Evolutionary conservation across 495 filamentous ascomycete genomes (phyloP), one percentile per base, ranked within the genome.

Genomic region (Aspergillus haitiensis): DNA sequence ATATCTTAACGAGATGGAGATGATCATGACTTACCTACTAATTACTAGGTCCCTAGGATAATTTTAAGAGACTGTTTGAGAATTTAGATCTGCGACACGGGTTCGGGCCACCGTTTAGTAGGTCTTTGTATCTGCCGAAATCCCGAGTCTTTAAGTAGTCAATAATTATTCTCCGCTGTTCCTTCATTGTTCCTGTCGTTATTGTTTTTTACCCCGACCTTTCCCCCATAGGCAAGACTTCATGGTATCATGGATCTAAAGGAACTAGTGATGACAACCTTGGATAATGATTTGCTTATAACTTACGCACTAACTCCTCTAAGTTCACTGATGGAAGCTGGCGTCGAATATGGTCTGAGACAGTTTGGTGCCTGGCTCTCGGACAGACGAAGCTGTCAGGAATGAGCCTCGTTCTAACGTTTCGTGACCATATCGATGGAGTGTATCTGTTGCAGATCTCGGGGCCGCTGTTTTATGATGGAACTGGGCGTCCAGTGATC

Each of bases 401-500:
- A 47, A 47, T 18, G n/a, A 47, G 44, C 44, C 37, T 40, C 35
- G 45, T 12, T 32, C 45, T 34, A 7, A 52, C 10, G 45, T 57
- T 53, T 56, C 45, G 15, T 21, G 44, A 47, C n/a, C 44, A 47
- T 8, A 46, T 5, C n/a, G 8, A 9, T 47, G 45, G 16, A 39
- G 34, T 54, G 39, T 35, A 56, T 50, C 34, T 32, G 36, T 33
- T 50, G 55, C 49, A 57, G 60, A 58, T 62, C 60, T 7, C 40
- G 44, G 31, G 47, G 40, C 54, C 60, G 40, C 39, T 42, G 60
- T 58, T 58, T 56, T 34, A 61, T 27, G 39, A 37, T 15, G 44
- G 11, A 47, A 47, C 16, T 47, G 44, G 44, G 44, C 44, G 44
- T 21, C 44, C 15, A 47, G 44, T 47, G 15, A 40, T 54, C 33